Base-by-base conservation (phyloP, 2,329 filamentous ascomycete species). In the Paracamarosporium sp. region DNA sequence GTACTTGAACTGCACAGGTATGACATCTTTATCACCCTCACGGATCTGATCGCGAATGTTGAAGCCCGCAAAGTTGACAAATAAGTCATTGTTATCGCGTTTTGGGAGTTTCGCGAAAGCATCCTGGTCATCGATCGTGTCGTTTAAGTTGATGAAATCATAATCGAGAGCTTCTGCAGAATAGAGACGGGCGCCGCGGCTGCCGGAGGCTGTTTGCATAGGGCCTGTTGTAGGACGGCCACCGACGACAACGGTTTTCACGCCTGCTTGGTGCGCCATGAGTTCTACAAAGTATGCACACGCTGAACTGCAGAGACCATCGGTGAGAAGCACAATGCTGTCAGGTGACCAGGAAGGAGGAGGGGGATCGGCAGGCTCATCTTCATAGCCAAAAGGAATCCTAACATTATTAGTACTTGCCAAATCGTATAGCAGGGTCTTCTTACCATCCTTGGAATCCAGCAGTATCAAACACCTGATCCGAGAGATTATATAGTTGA, bases 211-310 rank as follows among this genome's bases (percentile, higher is more conserved):
- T 12, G 71, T 74, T 61, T 79, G 76, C 58, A 75, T 78, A 35
- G 74, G 71, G 15, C 73, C 71, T 6, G 58, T 68, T 31, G 68
- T 68, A 1, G 76, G 75, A 3, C 69, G 68, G 15, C 77, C 78
- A 28, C 77, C 78, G 1, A 80, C 67, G 17, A 71, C 72, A 47
- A 80, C 67, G 38, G 71, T 71, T 38, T 75, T 70, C 24, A 79
- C 70, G n/a, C 71, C 69, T 2, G 67, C 77, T 61, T 78, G 76
- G 27, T 71, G 68, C 17, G 72, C 72, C 75, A 78, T 78, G 17
- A 79, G 62, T 54, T 80, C 78, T 27, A 67, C 63, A 66, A 80
- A 80, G 56, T 78, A 70, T 20, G 77, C 76, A 64, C 78, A 80
- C 25, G 77, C 76, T 1, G 68, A 73, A 1, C 73, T 73, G 56